phyloP scores from a whole-genome alignment of 2,329 filamentous ascomycete genomes.

The Cladobotryum protrusum region DNA sequence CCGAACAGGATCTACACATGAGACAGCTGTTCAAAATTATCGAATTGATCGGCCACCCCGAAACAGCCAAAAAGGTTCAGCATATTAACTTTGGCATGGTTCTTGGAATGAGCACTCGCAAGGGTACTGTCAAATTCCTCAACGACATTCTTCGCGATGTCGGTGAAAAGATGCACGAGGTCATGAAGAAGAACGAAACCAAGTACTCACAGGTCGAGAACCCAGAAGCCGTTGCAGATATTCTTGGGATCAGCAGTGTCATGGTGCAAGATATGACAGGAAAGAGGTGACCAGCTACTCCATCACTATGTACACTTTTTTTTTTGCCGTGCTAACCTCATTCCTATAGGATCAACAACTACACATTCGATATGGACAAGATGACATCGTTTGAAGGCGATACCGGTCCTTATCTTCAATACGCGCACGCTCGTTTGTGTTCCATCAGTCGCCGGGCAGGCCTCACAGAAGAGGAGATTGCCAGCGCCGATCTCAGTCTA shows the following conservation, averaged over 20 bases:
- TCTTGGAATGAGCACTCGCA: constrained; percentile 62
- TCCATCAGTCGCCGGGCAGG: constrained; percentile 54
- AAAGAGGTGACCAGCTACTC: constrained; percentile 58
- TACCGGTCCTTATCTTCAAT: constrained; percentile 80
- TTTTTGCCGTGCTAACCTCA: background rate
- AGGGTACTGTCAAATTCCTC: constrained; percentile 68
- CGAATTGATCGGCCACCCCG: constrained; percentile 61
- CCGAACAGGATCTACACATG: constrained; percentile 65
- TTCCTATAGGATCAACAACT: constrained; percentile 52
- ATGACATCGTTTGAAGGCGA: constrained; percentile 84
- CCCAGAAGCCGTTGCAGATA: constrained; percentile 76
- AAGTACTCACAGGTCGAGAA: constrained; percentile 90
- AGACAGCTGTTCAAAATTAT: constrained; percentile 72
- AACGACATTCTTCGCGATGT: constrained; percentile 52
- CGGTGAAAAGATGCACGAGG: constrained; percentile 93
- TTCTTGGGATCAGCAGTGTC: constrained; percentile 84
- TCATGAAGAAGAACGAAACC: constrained; percentile 82
- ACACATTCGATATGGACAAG: constrained; percentile 69
- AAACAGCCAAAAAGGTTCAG: constrained; percentile 60
- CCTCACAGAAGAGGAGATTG: constrained; percentile 51
- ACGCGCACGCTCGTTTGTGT: constrained; percentile 68
- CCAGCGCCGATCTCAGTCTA: constrained; percentile 58
- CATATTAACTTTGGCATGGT: constrained; percentile 72
- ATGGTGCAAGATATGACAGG: constrained; percentile 99
- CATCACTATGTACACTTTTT: background rate